Conservation (phyloP, 1,284 basidiomycete genomes). For the Volvariella surrecta region DNA sequence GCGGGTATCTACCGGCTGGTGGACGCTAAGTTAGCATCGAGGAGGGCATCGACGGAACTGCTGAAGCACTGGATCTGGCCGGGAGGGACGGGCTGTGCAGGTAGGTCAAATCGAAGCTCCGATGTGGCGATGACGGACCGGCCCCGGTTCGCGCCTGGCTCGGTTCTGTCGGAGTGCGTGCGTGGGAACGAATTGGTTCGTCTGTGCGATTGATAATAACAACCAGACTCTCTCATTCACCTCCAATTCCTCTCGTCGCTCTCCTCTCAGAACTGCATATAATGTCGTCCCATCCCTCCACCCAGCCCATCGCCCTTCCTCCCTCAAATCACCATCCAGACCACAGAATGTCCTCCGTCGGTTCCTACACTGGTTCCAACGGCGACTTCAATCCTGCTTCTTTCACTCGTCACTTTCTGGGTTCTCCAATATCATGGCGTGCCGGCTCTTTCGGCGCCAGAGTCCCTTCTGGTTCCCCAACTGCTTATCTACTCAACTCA, state of each 20-base stretch:
- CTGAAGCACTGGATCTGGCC: too few relatives aligned
- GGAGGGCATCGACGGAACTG: too few relatives aligned
- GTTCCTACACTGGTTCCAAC: constrained; percentile 39
- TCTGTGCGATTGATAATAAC: background rate
- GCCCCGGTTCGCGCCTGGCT: background rate
- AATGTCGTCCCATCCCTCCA: constrained; percentile 15
- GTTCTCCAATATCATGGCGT: constrained; percentile 64
- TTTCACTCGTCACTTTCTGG: constrained; percentile 56
- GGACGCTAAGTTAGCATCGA: too few relatives aligned
- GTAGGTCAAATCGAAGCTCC: too few relatives aligned
- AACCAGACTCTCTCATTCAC: background rate
- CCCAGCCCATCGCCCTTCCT: constrained; percentile 54
- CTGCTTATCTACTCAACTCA: constrained; percentile 47
- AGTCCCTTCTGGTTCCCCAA: constrained; percentile 52
- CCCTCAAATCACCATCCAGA: constrained; percentile 19
- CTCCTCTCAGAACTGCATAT: constrained; percentile 8
- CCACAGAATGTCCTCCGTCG: constrained; percentile 24
- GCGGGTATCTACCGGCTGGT: too few relatives aligned
- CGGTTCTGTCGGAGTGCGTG: background rate
- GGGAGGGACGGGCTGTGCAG: too few relatives aligned
- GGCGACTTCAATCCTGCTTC: constrained; percentile 53
- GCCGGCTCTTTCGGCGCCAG: constrained; percentile 53
- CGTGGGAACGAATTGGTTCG: constrained; percentile 1
- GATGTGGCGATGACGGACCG: background rate
- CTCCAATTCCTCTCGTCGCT: constrained; percentile 2